Evolutionary conservation across 805 yeast genomes (phyloP), one percentile per base, ranked within the genome.

Genomic region (Ogataea naganishii): DNA sequence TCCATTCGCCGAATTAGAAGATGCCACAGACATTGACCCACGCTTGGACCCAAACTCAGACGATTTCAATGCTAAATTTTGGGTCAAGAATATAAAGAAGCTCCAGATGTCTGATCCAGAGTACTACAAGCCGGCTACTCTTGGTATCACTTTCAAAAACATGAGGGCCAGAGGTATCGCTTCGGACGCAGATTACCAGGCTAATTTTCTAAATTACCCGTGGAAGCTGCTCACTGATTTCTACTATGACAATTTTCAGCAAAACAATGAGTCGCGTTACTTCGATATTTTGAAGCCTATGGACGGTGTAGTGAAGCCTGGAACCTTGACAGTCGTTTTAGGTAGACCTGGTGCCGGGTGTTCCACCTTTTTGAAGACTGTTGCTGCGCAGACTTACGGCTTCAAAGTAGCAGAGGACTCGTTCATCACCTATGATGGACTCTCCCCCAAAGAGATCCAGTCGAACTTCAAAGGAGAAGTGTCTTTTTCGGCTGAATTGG

Each of bases 341-440:
- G 89, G 92, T 34, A 69, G 88, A 53, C 89, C 89, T 1, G 89
- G 89, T 45, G 72, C 84, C n/a, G 85, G 86, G 39, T 78, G 85
- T 50, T 68, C 83, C 3, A 76, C 85, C 0, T 56, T 77, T 29
- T 58, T 78, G 43, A 76, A 76, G 43, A 67, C 80, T 4, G 60
- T 76, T 23, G 59, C 78, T 22, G 49, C 75, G 20, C 69, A 73
- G 31, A 72, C 80, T 6, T 69, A 71, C 44, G 83, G 83, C 36
- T 73, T 72, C 48, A 47, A 65, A 19, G 43, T 76, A 19, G 72
- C 61, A 22, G 34, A 51, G 23, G 65, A 62, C 19, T 63, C 80
- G 2, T 38, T 40, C 6, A 58, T 75, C 19, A 54, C 66, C 8
- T 76, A 70, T 49, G 71, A 66, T 42, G 81, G 82, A 8, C 47